These are phyloP conservation scores for Microbotryum scabiosae DNA, from an alignment of 1,284 basidiomycete species.

Conservation along the genomic window DNA sequence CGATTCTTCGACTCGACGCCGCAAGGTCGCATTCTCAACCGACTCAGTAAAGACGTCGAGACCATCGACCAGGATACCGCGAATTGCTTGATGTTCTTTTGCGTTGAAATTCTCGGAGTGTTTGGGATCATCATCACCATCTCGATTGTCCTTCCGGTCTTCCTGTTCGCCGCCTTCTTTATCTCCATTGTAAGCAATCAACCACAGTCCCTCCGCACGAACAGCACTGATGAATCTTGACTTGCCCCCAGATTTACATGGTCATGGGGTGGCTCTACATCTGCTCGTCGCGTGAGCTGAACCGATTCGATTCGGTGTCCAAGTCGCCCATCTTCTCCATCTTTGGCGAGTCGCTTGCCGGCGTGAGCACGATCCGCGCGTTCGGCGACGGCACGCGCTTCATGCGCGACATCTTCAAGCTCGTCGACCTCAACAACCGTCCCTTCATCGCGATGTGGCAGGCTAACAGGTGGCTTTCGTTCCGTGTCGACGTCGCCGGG, in stretches of 20 bases:
- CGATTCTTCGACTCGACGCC: conserved; percentile 35
- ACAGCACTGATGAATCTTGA: not conserved
- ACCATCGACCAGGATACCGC: conserved; percentile 44
- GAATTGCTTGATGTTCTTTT: conserved; percentile 22
- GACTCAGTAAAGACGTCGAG: conserved; percentile 41
- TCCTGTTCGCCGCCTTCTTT: conserved; percentile 41
- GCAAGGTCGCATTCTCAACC: conserved; percentile 47
- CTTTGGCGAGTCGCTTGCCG: conserved; percentile 41
- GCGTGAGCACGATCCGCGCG: conserved; percentile 47
- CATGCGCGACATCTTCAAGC: conserved; percentile 41
- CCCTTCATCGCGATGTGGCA: conserved; percentile 41
- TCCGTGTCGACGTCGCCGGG: conserved; percentile 44
- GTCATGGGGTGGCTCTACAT: conserved; percentile 44
- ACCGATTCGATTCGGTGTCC: conserved; percentile 34
- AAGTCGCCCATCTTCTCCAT: conserved; percentile 39
- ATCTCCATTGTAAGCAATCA: conserved; percentile 36
- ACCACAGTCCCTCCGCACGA: conserved; percentile 7
- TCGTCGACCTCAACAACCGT: conserved; percentile 45
- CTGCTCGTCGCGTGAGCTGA: conserved; percentile 45
- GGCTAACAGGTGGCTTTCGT: conserved; percentile 44
- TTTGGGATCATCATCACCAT: conserved; percentile 33
- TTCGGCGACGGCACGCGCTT: conserved; percentile 47
- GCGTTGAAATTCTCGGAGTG: conserved; percentile 24
- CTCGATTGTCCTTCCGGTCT: conserved; percentile 34
- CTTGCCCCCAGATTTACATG: conserved; percentile 37